These are phyloP conservation scores for Colletotrichum karsti DNA, from an alignment of 2,329 filamentous ascomycete species.

Conservation along the genomic window DNA sequence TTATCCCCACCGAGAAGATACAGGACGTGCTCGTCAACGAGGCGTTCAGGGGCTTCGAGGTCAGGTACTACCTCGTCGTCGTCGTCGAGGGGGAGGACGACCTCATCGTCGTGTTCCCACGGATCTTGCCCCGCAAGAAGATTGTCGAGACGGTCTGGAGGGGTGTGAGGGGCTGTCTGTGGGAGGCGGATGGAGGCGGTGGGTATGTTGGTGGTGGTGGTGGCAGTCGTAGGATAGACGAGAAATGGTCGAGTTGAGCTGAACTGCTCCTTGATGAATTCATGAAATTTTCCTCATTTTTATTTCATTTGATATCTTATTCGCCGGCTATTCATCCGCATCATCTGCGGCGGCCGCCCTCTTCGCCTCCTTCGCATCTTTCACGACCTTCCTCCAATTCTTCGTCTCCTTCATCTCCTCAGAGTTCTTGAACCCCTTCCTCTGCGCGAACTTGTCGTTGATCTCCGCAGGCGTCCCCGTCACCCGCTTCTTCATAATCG, in stretches of 20 bases:
- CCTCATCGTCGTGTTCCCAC: conserved; percentile 94
- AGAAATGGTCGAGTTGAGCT: conserved; percentile 33
- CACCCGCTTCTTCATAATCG: conserved; percentile 59
- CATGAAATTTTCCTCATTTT: conserved; percentile 8
- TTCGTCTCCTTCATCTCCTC: conserved; percentile 52
- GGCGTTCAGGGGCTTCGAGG: conserved; percentile 91
- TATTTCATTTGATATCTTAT: background rate
- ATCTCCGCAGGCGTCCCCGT: conserved; percentile 61
- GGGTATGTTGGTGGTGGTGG: background rate
- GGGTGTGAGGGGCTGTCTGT: conserved; percentile 83
- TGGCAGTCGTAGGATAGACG: conserved; percentile 32
- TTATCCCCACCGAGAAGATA: conserved; percentile 91
- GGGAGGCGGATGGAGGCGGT: conserved; percentile 59
- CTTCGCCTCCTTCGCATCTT: conserved; percentile 13
- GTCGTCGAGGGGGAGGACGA: conserved; percentile 90
- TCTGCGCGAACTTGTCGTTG: conserved; percentile 69
- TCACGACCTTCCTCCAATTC: conserved; percentile 24
- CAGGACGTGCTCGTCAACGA: conserved; percentile 95
- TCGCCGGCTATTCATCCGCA: conserved; percentile 3
- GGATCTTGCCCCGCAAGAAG: conserved; percentile 74
- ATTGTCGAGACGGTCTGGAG: conserved; percentile 93
- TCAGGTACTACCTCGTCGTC: conserved; percentile 87
- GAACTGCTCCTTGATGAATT: conserved; percentile 2
- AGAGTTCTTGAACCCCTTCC: conserved; percentile 63
- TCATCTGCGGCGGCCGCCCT: background rate